Evolutionary conservation across 768 basidiomycete species (phyloP).

Genomic region (Multifurca ochricompacta): DNA sequence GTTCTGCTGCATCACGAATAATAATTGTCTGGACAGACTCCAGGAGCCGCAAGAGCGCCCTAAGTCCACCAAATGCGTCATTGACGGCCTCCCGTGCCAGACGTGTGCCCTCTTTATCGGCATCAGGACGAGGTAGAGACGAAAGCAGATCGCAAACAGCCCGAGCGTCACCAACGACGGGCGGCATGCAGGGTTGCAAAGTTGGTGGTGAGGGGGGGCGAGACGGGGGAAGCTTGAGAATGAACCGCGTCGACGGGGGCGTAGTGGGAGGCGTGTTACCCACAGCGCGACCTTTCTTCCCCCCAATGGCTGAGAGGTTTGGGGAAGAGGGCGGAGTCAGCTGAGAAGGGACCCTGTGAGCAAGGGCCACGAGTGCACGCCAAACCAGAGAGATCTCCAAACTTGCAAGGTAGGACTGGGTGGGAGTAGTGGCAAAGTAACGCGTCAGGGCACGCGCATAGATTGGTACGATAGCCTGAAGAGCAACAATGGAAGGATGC

Average conservation of each 20-base stretch:
- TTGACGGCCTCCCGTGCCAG: constrained; percentile 76
- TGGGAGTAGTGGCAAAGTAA: constrained; percentile 44
- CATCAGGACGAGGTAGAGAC: constrained; percentile 51
- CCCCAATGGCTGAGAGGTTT: constrained; percentile 24
- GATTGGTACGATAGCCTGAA: constrained; percentile 54
- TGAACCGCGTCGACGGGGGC: constrained; percentile 51
- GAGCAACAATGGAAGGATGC: constrained; percentile 53
- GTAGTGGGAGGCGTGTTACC: constrained; percentile 46
- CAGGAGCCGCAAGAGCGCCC: constrained; percentile 48
- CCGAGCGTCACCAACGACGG: constrained; percentile 50
- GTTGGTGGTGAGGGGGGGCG: constrained; percentile 58
- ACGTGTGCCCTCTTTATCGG: constrained; percentile 39
- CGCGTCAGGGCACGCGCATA: constrained; percentile 51
- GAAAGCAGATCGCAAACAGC: constrained; percentile 54
- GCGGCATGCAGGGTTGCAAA: constrained; percentile 27
- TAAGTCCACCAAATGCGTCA: constrained; percentile 63
- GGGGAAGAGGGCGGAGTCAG: constrained; percentile 37
- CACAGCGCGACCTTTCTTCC: constrained; percentile 25
- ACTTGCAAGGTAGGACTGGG: constrained; percentile 58
- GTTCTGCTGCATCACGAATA: constrained; percentile 21
- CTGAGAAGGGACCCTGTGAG: constrained; percentile 43
- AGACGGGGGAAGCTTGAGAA: constrained; percentile 57
- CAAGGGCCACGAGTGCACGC: constrained; percentile 64
- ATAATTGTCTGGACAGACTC: constrained; percentile 31
- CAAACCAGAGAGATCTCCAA: constrained; percentile 69